Evolutionary conservation across 768 basidiomycete species (phyloP), one percentile per base, ranked within the genome.

Genomic region (Leucocoprinus birnbaumii): DNA sequence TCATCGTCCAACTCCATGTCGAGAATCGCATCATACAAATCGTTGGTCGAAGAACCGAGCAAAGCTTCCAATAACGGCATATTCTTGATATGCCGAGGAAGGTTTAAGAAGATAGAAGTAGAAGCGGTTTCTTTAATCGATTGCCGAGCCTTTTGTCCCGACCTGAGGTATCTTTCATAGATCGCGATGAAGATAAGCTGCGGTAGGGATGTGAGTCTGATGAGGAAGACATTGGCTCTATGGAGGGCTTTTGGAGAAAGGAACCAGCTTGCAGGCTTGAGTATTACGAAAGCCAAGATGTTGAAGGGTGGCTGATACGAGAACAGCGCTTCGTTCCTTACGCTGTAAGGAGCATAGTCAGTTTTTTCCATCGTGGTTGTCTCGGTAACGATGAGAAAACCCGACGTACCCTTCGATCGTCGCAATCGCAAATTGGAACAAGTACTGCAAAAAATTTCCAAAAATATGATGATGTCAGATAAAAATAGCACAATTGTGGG

Each of bases 221-320:
- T 93, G 48, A 93, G 75, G 66, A 93, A 86, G 2, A 95, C 93
- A 60, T 96, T 96, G 34, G 81, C 72, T 1, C 86, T 79, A 63
- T 97, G 94, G n/a, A 96, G 71, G 9, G 82, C 77, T 35, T 91
- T 81, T 2, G 93, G 91, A 2, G 86, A 78, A 14, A 93, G 70
- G 38, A 91, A 63, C 68, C 80, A 94, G 59, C 86, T 87, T 22
- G 86, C 76, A 11, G 94, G 91, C 65, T 90, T 87, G 47, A 96
- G 78, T 55, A 96, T 74, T 25, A 84, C 54, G 66, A 94, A 86
- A 1, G 94, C 94, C 18, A 90, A 71, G 18, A 92, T 72, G 62
- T 91, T 93, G 79, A 93, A 92, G 1, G 94, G 94, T 1, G 91
- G 91, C 60, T 94, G 90, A 63, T 97, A 96, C 45, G 88, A 92